Base-by-base conservation (phyloP, 495 filamentous ascomycete species). In the Barbatosphaeria neglecta region DNA sequence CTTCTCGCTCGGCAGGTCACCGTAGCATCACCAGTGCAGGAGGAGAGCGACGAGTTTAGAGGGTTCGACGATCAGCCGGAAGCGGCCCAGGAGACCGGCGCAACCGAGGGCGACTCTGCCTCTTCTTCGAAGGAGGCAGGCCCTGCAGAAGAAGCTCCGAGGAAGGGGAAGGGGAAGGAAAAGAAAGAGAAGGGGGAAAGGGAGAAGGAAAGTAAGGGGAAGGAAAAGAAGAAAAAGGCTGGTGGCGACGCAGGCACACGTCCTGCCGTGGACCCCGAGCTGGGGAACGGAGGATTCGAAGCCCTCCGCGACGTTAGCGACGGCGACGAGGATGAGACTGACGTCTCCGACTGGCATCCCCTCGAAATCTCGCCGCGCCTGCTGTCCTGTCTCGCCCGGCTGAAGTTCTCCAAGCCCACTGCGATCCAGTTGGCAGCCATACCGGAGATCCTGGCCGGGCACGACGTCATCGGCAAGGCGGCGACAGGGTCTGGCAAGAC, bases 401-500 rank as follows among this genome's bases (percentile, higher is more conserved):
- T 95, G 47, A 81, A 77, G 23, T 96, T 96, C 56, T 50, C 67
- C 22, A 76, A 75, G n/a, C 92, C 92, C 6, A 94, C 87, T 0
- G 57, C 79, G 0, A 90, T 97, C 47, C 87, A 95, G 61, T 62
- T 67, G 19, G 66, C 78, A 19, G 74, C 86, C 15, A 90, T 97
- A 60, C 86, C 89, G 1, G 73, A 84, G 38, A 87, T 95, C 37
- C 55, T 82, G 22, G 69, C 72, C 7, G 82, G 85, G 3, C 81
- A 82, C 53, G 85, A 90, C 64, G 71, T 89, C 6, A 80, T 90
- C 49, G 84, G 86, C 23, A 88, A 90, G 59, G 86, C 86, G 2
- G 73, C 83, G 19, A 92, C 86, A 0, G 86, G 86, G 25, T 90
- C 86, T 22, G 86, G 86, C 20, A 92, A 92, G 61, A 92, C 86